Percentiles rank a stretch among this genome's conserved stretches.
Evolutionary conservation across 129 eudicot genomes (phyloP).

Genomic region (Deinandra increscens): DNA sequence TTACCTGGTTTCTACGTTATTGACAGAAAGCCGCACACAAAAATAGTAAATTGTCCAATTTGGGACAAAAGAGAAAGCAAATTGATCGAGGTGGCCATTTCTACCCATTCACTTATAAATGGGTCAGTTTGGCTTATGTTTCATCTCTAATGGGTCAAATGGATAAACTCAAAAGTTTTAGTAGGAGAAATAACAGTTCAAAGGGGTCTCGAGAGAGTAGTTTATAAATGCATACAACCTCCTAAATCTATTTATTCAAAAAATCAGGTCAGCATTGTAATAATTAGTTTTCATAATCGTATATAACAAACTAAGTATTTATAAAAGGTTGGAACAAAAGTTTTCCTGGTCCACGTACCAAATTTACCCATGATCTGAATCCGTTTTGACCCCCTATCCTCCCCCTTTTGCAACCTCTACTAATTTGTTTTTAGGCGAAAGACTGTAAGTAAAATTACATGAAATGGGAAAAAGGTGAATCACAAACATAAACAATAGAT

Average conservation of each 20-base stretch:
- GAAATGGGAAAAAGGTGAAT: not conserved
- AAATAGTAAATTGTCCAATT: too few relatives aligned
- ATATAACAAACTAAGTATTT: not conserved
- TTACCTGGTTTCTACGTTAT: not conserved
- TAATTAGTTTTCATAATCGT: not conserved
- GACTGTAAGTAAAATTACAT: not conserved
- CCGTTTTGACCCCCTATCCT: not conserved
- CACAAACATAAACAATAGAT: not conserved
- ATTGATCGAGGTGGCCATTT: not conserved
- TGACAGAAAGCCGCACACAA: not conserved
- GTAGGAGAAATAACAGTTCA: not conserved
- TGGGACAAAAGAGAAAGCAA: too few relatives aligned
- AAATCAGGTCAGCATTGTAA: not conserved
- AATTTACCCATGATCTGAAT: not conserved
- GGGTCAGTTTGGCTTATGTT: not conserved
- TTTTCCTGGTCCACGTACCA: not conserved
- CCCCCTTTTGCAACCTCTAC: not conserved
- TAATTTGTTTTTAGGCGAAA: not conserved
- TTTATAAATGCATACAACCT: not conserved
- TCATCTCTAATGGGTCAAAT: not conserved
- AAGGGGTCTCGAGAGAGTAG: not conserved
- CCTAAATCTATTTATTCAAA: not conserved
- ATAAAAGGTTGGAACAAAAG: not conserved
- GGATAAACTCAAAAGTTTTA: not conserved
- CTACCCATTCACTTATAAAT: not conserved